Base-by-base conservation (phyloP, 345 rosid species). In the Pistacia integerrima region DNA sequence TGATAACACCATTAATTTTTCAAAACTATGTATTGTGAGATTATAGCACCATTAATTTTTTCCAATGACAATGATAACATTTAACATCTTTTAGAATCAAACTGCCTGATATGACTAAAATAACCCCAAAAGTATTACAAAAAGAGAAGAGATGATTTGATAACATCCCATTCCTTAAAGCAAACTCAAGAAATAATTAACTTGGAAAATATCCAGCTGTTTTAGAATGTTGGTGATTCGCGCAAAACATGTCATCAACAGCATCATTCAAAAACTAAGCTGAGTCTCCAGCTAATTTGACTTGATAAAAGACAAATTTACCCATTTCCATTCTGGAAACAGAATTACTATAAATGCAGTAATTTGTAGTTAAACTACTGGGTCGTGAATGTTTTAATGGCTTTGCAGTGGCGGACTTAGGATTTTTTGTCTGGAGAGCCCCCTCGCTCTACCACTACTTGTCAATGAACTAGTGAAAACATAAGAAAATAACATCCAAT, bases 131-230 rank as follows among this genome's bases (percentile, higher is more conserved):
- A 51, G 16, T 4, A 54, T 1, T 1, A 35, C 2, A 10, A 35
- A 33, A 30, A 28, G 4, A 41, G 22, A 35, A 25, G 63, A n/a
- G 3, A 55, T 55, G 73, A 70, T 70, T 48, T 48, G 64, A 11
- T 49, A 49, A 73, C 46, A 72, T 67, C 66, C 62, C 28, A 35
- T 68, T 60, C 35, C 81, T 73, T 67, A 12, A 78, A 60, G 74
- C 64, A 74, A 78, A 74, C 69, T 36, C 72, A 67, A 73, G 81
- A 46, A 57, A 28, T 48, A 60, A 60, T 61, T 72, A 72, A 52
- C 56, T 20, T 67, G 54, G 33, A 36, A 64, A 74, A 46, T 18
- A 64, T 69, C 66, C 77, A 68, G 77, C 70, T 30, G 48, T 74
- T 63, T 38, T 18, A 30, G 52, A 30, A 36, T 38, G 69, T 41